Percentiles rank a stretch among this genome's conserved stretches.
These are phyloP conservation scores for Diutina ranongensis DNA, from an alignment of 1,139 yeast genomes.

Conservation along the genomic window DNA sequence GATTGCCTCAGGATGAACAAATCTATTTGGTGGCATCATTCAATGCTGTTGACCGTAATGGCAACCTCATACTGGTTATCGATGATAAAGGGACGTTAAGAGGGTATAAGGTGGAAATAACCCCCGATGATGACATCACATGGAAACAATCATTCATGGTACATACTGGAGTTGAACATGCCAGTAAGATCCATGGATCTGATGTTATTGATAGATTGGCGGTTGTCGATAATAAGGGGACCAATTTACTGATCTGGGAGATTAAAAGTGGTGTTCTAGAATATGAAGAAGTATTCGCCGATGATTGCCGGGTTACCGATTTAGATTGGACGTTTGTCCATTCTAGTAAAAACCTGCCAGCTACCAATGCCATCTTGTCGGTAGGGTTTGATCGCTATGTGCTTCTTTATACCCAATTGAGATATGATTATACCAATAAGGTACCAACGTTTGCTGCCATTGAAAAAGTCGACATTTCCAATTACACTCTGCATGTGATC, in stretches of 20 bases:
- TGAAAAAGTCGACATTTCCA: conserved; percentile 58
- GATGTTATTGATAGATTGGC: conserved; percentile 61
- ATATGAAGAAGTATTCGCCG: conserved; percentile 35
- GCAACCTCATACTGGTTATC: conserved; percentile 27
- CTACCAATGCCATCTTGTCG: conserved; percentile 60
- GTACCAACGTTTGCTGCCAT: conserved; percentile 71
- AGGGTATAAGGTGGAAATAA: conserved; percentile 8
- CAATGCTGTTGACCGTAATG: neutral
- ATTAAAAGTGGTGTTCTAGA: conserved; percentile 56
- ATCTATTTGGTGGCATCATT: neutral
- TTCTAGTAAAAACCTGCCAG: conserved; percentile 16
- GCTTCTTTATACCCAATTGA: conserved; percentile 62
- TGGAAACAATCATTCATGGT: conserved; percentile 45
- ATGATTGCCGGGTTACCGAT: conserved; percentile 36
- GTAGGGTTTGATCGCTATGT: conserved; percentile 63
- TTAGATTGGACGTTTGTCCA: conserved; percentile 71
- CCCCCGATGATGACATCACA: conserved; percentile 11
- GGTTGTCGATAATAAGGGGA: conserved; percentile 43
- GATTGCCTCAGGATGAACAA: neutral
- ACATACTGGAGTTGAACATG: conserved; percentile 43
- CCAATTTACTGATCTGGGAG: conserved; percentile 65
- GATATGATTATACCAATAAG: conserved; percentile 79
- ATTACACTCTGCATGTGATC: conserved; percentile 65
- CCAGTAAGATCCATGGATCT: conserved; percentile 56
- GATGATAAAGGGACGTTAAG: conserved; percentile 46